A percentile compares a stretch with the other conserved stretches of the same genome.
Conservation (phyloP, 495 filamentous ascomycete genomes). For the Sporormia fimetaria region DNA sequence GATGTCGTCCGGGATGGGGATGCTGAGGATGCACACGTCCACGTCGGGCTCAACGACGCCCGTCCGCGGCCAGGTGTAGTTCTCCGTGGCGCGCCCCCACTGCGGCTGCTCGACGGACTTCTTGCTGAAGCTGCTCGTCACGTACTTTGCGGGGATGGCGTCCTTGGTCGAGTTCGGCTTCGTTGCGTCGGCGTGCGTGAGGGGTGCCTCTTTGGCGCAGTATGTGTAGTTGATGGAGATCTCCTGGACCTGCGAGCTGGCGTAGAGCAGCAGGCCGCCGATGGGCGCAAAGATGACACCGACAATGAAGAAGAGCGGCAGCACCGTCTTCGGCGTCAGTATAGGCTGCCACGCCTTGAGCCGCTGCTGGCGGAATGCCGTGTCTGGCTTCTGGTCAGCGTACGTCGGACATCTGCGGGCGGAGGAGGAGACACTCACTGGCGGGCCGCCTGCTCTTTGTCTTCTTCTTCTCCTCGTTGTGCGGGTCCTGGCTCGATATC, state of each 20-base stretch:
- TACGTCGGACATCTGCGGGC: background rate
- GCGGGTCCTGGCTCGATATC: conserved; percentile 36
- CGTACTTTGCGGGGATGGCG: conserved; percentile 37
- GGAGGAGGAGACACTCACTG: conserved; percentile 44
- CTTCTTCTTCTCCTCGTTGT: conserved; percentile 52
- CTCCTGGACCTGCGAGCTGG: conserved; percentile 81
- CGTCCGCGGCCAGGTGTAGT: conserved; percentile 5
- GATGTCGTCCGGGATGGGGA: conserved; percentile 68
- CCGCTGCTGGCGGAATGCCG: conserved; percentile 82
- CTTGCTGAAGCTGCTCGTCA: conserved; percentile 56
- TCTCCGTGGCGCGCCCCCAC: conserved; percentile 16
- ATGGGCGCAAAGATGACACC: conserved; percentile 83
- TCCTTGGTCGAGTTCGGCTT: background rate
- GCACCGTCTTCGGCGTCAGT: conserved; percentile 81
- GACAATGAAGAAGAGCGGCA: conserved; percentile 78
- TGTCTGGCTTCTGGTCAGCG: conserved; percentile 45
- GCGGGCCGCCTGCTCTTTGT: conserved; percentile 74
- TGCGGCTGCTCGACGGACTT: conserved; percentile 20
- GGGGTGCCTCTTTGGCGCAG: conserved; percentile 47
- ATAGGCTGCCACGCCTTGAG: conserved; percentile 97
- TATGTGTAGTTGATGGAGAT: conserved; percentile 79
- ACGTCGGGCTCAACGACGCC: background rate
- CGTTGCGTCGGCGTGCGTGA: conserved; percentile 23
- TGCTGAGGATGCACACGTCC: conserved; percentile 55
- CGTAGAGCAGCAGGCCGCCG: conserved; percentile 72